Conservation (phyloP, 2,329 filamentous ascomycete genomes). For the Aspergillus sp. region DNA sequence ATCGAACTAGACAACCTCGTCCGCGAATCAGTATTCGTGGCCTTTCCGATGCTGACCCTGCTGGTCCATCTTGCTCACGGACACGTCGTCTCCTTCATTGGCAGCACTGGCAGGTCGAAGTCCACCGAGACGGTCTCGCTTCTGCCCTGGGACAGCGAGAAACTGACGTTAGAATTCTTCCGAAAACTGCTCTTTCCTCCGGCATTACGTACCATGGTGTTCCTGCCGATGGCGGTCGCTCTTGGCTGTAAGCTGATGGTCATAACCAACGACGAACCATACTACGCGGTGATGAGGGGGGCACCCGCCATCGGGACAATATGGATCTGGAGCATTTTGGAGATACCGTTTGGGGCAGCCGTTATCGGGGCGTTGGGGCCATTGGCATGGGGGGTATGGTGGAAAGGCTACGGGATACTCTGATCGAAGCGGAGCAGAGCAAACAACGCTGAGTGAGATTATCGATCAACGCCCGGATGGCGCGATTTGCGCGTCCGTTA, state of each 20-base stretch:
- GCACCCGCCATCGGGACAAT: constrained; percentile 85
- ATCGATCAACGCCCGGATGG: background rate
- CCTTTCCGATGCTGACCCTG: constrained; percentile 46
- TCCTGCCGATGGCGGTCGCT: constrained; percentile 30
- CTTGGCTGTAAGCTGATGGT: constrained; percentile 77
- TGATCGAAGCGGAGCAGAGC: constrained; percentile 14
- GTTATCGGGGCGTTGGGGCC: constrained; percentile 57
- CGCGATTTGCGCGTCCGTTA: background rate
- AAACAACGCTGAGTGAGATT: background rate
- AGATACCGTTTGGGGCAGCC: constrained; percentile 72
- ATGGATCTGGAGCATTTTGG: constrained; percentile 91
- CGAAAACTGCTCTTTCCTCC: constrained; percentile 37
- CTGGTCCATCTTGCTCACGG: constrained; percentile 49
- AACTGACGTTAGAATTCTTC: constrained; percentile 29
- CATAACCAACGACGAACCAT: constrained; percentile 76
- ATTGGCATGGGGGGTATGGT: constrained; percentile 53
- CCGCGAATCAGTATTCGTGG: constrained; percentile 39
- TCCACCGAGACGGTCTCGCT: constrained; percentile 22
- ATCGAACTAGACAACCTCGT: constrained; percentile 35
- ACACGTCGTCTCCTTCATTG: constrained; percentile 40
- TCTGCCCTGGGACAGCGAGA: constrained; percentile 29
- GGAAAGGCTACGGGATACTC: constrained; percentile 54
- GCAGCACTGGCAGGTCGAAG: constrained; percentile 6
- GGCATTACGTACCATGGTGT: constrained; percentile 26
- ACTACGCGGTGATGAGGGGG: constrained; percentile 87